Evolutionary conservation across 2,329 filamentous ascomycete species (phyloP).

Genomic region (Falciphora oryzae): DNA sequence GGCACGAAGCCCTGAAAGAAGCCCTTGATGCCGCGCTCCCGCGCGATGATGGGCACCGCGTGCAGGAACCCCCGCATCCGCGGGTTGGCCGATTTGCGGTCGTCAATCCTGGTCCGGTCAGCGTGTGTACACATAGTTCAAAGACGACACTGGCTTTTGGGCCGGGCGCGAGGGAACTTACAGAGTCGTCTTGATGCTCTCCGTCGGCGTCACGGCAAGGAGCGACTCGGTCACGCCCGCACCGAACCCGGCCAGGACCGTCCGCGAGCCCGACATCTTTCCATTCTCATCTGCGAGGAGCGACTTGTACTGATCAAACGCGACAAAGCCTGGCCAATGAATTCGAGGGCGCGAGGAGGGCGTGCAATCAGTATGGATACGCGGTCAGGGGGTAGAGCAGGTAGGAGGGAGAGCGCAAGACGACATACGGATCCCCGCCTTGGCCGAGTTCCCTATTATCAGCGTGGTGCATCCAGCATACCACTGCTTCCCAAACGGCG

Average conservation of each 20-base stretch:
- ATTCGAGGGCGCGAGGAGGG: not conserved
- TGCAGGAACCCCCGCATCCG: conserved; percentile 89
- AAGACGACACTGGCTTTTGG: too few species aligned
- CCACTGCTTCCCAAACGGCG: conserved; percentile 89
- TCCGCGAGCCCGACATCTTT: conserved; percentile 82
- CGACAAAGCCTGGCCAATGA: conserved; percentile 65
- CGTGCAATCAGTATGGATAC: too few species aligned
- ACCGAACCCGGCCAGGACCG: conserved; percentile 88
- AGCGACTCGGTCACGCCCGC: conserved; percentile 92
- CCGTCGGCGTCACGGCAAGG: conserved; percentile 90
- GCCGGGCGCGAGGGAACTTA: conserved; percentile 27
- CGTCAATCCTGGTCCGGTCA: conserved; percentile 65
- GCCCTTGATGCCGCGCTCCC: conserved; percentile 80
- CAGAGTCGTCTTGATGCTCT: conserved; percentile 97
- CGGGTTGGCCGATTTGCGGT: conserved; percentile 79
- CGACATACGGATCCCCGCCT: conserved; percentile 82
- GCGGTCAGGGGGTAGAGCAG: not conserved
- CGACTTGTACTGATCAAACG: conserved; percentile 90
- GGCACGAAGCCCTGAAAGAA: conserved; percentile 98
- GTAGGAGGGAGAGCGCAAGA: too few species aligned
- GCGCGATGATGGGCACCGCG: conserved; percentile 78
- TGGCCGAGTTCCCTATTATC: conserved; percentile 93
- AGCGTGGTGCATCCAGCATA: conserved; percentile 96
- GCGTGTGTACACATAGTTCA: not conserved
- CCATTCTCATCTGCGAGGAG: conserved; percentile 77